Conservation (phyloP, 2,329 filamentous ascomycete genomes). For the Cladophialophora exuberans region DNA sequence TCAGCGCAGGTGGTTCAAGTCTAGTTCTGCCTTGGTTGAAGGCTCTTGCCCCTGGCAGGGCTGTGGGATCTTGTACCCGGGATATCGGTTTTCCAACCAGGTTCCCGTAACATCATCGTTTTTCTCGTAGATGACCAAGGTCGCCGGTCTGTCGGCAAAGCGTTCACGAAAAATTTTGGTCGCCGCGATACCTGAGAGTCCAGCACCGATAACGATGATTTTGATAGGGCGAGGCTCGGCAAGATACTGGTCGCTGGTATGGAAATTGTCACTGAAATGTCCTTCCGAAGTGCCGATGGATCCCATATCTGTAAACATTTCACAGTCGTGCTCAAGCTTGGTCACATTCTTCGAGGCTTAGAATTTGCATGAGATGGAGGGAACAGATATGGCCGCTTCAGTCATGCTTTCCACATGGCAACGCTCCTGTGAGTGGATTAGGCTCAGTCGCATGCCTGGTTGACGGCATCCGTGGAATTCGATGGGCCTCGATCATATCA, state of each 20-base stretch:
- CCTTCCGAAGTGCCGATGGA: neutral
- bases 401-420: too few relatives aligned
- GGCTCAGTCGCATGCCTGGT: too few relatives aligned
- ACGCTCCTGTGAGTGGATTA: too few relatives aligned
- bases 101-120: slow-evolving; percentile 18
- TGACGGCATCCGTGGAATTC: too few relatives aligned
- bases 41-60: too few relatives aligned
- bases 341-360: too few relatives aligned
- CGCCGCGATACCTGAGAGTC: slow-evolving; percentile 16
- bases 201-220: slow-evolving; percentile 17
- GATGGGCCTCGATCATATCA: too few relatives aligned
- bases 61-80: slow-evolving; percentile 33
- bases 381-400: too few relatives aligned
- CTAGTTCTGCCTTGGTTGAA: too few relatives aligned
- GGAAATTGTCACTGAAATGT: neutral
- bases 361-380: too few relatives aligned
- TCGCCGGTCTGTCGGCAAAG: neutral
- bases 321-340: too few relatives aligned
- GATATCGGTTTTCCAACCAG: slow-evolving; percentile 34
- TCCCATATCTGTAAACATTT: neutral
- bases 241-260: neutral
- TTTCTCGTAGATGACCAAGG: slow-evolving; percentile 23
- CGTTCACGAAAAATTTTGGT: slow-evolving; percentile 12
- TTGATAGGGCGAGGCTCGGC: neutral
- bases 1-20: too few relatives aligned